phyloP scores from a whole-genome alignment of 2,329 filamentous ascomycete genomes.

The Pseudocercospora fuligena region DNA sequence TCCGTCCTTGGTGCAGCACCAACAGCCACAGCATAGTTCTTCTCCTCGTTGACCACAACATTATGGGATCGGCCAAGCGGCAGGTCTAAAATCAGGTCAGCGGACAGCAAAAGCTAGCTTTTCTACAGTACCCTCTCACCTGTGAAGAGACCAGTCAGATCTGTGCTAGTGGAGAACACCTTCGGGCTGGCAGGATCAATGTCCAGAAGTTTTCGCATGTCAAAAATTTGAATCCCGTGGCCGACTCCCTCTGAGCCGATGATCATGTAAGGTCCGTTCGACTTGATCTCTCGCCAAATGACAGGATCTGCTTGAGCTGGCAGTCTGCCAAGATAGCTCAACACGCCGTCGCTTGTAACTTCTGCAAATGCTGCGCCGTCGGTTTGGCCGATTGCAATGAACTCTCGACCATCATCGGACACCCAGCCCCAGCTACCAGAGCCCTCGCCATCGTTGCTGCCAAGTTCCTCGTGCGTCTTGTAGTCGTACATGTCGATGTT shows the following conservation, averaged over 20 bases:
- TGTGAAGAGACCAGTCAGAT: conserved; percentile 25
- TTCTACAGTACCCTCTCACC: conserved; percentile 8
- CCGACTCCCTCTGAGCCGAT: conserved; percentile 52
- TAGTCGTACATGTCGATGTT: conserved; percentile 61
- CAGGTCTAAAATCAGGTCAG: conserved; percentile 12
- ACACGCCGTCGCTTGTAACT: conserved; percentile 55
- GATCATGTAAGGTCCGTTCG: conserved; percentile 49
- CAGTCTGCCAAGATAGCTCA: conserved; percentile 60
- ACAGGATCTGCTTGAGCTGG: conserved; percentile 55
- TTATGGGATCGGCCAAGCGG: conserved; percentile 51
- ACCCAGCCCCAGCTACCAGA: conserved; percentile 58
- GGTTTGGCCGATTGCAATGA: conserved; percentile 59
- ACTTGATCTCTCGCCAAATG: conserved; percentile 60
- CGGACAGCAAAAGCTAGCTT: not conserved
- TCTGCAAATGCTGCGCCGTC: conserved; percentile 62
- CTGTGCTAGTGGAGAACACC: conserved; percentile 47
- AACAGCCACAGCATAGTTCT: conserved; percentile 53
- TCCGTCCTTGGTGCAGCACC: conserved; percentile 47
- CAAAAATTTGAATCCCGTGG: conserved; percentile 67
- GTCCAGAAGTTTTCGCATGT: conserved; percentile 55
- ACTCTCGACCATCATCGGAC: conserved; percentile 60
- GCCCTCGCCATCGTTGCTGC: conserved; percentile 51
- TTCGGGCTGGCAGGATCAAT: conserved; percentile 50
- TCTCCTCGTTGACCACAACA: conserved; percentile 58
- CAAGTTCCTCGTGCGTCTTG: conserved; percentile 59